phyloP scores from a whole-genome alignment of 495 filamentous ascomycete genomes.

The Opeltia flavorubescens region DNA sequence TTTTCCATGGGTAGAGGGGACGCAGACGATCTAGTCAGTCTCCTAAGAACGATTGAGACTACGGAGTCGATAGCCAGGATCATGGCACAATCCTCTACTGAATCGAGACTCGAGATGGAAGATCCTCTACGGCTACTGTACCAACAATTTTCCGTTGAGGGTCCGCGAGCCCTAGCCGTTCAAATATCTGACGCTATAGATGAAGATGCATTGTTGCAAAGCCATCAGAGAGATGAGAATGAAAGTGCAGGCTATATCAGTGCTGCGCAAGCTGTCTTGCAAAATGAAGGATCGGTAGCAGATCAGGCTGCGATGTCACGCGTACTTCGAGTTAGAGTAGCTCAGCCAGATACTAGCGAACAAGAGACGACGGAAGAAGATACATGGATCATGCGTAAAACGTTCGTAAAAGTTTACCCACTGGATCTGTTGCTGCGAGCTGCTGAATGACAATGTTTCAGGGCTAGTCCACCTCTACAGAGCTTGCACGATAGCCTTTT shows the following conservation, averaged over 20 bases:
- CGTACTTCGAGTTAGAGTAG: constrained; percentile 26
- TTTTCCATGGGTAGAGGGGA: constrained; percentile 88
- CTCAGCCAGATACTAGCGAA: constrained; percentile 16
- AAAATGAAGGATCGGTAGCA: constrained; percentile 39
- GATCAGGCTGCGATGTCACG: constrained; percentile 32
- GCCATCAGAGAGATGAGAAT: constrained; percentile 60
- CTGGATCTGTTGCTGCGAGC: constrained; percentile 1
- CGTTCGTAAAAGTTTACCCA: constrained; percentile 12
- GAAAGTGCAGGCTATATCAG: constrained; percentile 53
- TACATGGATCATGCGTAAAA: constrained; percentile 74
- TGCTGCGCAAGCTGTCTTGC: constrained; percentile 51
- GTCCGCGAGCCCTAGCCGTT: constrained; percentile 51
- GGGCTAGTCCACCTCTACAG: constrained; percentile 51
- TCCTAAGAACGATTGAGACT: constrained; percentile 69
- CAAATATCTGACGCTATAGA: constrained; percentile 71
- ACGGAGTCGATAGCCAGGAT: constrained; percentile 52
- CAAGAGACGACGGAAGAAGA: constrained; percentile 33
- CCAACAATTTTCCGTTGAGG: constrained; percentile 49
- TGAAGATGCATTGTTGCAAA: constrained; percentile 73
- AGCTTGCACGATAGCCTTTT: constrained; percentile 53
- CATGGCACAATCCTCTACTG: constrained; percentile 22
- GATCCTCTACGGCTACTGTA: constrained; percentile 35
- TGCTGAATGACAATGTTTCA: constrained; percentile 9
- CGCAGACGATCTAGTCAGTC: constrained; percentile 74
- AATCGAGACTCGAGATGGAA: constrained; percentile 8